Conservation (phyloP, 192 early-diverging fungal species). For the Backusella tuberculispora region DNA sequence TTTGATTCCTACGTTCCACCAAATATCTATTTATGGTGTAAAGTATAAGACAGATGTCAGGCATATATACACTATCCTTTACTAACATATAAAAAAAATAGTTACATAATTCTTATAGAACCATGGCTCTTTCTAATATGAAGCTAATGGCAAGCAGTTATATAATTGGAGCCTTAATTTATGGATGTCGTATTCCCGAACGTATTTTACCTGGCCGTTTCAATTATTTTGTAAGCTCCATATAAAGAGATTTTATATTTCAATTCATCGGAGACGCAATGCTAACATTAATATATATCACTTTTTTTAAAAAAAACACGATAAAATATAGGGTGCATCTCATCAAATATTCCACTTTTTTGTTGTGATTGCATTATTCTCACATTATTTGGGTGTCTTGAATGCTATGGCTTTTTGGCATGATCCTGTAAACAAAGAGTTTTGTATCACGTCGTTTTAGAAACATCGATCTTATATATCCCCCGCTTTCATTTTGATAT, state of each 20-base stretch:
- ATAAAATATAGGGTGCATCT: constrained; percentile 56
- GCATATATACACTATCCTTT: background rate
- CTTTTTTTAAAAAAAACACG: background rate
- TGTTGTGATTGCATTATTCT: constrained; percentile 71
- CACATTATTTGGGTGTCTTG: constrained; percentile 75
- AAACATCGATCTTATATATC: background rate
- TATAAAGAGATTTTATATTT: background rate
- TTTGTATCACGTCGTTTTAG: background rate
- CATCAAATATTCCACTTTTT: constrained; percentile 91
- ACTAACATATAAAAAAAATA: background rate
- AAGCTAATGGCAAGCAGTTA: constrained; percentile 78
- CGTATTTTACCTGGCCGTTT: background rate
- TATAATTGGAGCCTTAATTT: constrained; percentile 82
- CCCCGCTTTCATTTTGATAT: background rate
- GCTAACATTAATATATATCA: background rate
- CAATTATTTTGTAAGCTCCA: constrained; percentile 15
- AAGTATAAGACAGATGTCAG: constrained; percentile 12
- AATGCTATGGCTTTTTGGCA: constrained; percentile 61
- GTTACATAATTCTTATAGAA: constrained; percentile 29
- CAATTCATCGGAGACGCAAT: background rate
- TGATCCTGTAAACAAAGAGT: constrained; percentile 15
- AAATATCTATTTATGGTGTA: constrained; percentile 67
- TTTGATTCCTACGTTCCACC: constrained; percentile 74
- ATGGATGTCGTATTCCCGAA: constrained; percentile 49
- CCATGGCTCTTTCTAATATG: constrained; percentile 66